These are phyloP conservation scores for Fraxinus latifolia DNA, from an alignment of 305 asterid genomes.

Conservation along the genomic window DNA sequence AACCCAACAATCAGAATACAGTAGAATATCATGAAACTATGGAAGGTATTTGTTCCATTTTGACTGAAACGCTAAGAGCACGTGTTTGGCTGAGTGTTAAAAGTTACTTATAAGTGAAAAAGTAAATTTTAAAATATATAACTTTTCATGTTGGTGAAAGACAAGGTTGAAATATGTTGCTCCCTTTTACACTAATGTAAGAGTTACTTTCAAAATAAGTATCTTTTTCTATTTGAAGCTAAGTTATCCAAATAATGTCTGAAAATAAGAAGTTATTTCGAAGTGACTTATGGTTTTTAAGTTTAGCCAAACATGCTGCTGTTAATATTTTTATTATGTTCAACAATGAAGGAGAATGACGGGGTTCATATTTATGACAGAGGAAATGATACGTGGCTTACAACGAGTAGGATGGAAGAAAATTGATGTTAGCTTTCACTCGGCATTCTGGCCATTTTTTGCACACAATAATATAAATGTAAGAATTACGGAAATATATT, in stretches of 20 bases:
- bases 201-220: background rate
- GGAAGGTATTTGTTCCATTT: constrained; percentile 55
- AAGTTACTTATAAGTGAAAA: background rate
- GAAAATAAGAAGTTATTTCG: background rate
- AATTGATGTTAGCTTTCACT: constrained; percentile 82
- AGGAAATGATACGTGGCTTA: constrained; percentile 78
- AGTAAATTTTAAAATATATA: background rate
- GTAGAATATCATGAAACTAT: constrained; percentile 70
- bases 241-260: background rate
- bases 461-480: constrained; percentile 87
- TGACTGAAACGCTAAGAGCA: background rate
- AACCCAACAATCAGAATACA: constrained; percentile 49
- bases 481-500: constrained; percentile 22
- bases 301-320: background rate
- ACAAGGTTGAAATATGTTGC: background rate
- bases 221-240: background rate
- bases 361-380: constrained; percentile 31
- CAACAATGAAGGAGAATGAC: constrained; percentile 14
- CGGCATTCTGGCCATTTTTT: constrained; percentile 73
- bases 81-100: background rate
- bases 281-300: background rate
- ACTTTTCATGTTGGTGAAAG: background rate
- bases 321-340: background rate
- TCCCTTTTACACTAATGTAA: background rate
- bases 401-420: constrained; percentile 83